Base-by-base conservation (phyloP, 306 rosid genomes). In the Biancaea sappan region DNA sequence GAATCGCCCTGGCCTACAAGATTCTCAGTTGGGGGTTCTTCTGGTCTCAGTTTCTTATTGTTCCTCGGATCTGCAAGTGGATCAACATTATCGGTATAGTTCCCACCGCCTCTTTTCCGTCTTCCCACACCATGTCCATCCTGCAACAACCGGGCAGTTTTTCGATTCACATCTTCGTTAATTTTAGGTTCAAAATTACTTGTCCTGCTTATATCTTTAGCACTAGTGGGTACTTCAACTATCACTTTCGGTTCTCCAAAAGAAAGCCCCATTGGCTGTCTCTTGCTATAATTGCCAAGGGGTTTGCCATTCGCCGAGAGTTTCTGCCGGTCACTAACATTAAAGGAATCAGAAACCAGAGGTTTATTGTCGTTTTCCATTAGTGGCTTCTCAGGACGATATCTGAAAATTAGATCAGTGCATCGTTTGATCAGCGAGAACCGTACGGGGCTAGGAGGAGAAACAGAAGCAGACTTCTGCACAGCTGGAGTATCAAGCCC, bases 361-460 rank as follows among this genome's bases (percentile, higher is more conserved):
- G 74, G 74, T 19, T 69, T 66, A 59, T 85, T 86, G 18, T 53
- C 88, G 47, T 73, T 53, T 48, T 59, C 77, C 41, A 10, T 47
- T 6, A 71, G 70, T 24, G 40, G 76, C 71, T 76, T 86, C 77
- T 90, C 92, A 43, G 87, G 73, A 79, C 95, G 87, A 64, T 77
- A 81, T 84, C 84, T 86, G 73, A 87, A 92, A 79, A 95, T 84
- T 78, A 88, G 47, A 52, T 88, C 93, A 0, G 79, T 54, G 86
- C 93, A 95, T 22, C 89, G 86, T 84, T 84, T 90, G 65, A 95
- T 57, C 99, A 96, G 92, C 3, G 93, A 88, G 69, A 84, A 81
- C 22, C 83, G 92, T 61, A 82, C 86, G 66, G 87, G 80, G 67
- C 82, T 87, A 53, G 86, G 75, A 80, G 84, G 76, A 63, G 88